Evolutionary conservation across 2,329 filamentous ascomycete species (phyloP), one percentile per base, ranked within the genome.

Genomic region (Colletotrichum musae): DNA sequence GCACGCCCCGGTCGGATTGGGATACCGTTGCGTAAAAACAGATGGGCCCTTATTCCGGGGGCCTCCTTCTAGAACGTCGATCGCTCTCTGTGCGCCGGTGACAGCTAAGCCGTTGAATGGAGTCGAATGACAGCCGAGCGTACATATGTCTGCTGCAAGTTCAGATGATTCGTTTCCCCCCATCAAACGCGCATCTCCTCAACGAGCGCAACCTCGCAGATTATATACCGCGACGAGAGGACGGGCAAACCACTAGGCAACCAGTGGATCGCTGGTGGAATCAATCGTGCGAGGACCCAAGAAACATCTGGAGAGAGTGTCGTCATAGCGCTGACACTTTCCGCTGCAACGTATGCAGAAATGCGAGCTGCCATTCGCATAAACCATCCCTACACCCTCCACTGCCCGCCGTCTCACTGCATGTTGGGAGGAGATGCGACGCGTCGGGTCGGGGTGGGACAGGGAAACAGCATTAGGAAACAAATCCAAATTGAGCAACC

Each of bases 301-400:
- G 9, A 26, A 32, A 26, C 28, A 39, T 28, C 24, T 39, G 63
- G 57, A 66, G 18, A 54, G 21, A 18, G 32, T 32, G 52, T 18
- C 36, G 52, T 58, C 65, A 64, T 58, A 52, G 59, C 60, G 59
- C 56, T 32, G 43, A 43, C 51, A 41, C 41, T 54, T 56, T 56
- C 6, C 21, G 51, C 28, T 5, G 61, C 43, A 16, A 50, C 57
- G 28, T 59, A 50, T 41, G 57, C 57, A 50, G 32, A 16, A 50
- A 59, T 51, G 57, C 57, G 43, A 43, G 18, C 18, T 39, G 10
- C 10, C 5, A 53, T 45, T 2, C 50, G 65, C 65, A 68, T 68
- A 41, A 68, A 65, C 28, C 54, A 65, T 65, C 60, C 53, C 39
- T 58, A 53, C 47, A n/a, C 41, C 4, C n/a, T 10, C 32, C 21